phyloP scores from a whole-genome alignment of 257 asterid species.

The Salvia splendens region DNA sequence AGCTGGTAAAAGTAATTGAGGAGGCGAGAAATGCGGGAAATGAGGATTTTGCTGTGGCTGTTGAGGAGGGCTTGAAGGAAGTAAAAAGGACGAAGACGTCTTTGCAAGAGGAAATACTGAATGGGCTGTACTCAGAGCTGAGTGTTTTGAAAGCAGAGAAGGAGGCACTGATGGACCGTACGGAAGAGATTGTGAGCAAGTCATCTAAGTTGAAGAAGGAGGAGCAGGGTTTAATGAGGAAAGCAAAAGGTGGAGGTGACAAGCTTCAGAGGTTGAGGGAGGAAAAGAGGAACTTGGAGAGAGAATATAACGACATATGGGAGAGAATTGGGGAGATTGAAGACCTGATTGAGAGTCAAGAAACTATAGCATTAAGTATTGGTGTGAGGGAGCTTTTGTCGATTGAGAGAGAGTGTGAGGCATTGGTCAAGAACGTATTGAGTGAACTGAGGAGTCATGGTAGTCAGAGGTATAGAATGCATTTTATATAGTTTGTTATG shows the following conservation, averaged over 20 bases:
- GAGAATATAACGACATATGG: slow-evolving; percentile 50
- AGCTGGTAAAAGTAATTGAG: slow-evolving; percentile 55
- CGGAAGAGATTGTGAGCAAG: slow-evolving; percentile 41
- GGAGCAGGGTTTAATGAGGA: slow-evolving; percentile 46
- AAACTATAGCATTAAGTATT: slow-evolving; percentile 68
- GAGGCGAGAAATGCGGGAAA: slow-evolving; percentile 47
- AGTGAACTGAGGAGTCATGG: slow-evolving; percentile 47
- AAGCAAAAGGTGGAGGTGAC: slow-evolving; percentile 41
- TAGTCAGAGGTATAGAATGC: slow-evolving; percentile 48
- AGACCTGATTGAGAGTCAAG: slow-evolving; percentile 60
- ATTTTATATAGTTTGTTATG: slow-evolving; percentile 10
- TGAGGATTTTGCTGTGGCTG: slow-evolving; percentile 31
- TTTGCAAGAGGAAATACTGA: slow-evolving; percentile 70
- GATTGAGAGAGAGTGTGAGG: slow-evolving; percentile 77
- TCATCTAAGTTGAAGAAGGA: slow-evolving; percentile 45
- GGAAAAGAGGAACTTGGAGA: slow-evolving; percentile 45
- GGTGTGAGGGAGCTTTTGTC: slow-evolving; percentile 85
- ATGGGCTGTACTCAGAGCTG: slow-evolving; percentile 56
- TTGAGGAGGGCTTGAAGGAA: slow-evolving; percentile 57
- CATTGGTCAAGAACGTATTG: slow-evolving; percentile 55
- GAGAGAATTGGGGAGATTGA: slow-evolving; percentile 79
- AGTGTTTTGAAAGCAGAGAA: slow-evolving; percentile 46
- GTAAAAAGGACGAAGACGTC: slow-evolving; percentile 50
- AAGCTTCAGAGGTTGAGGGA: slow-evolving; percentile 53
- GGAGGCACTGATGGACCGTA: slow-evolving; percentile 41